phyloP scores from a whole-genome alignment of 1,284 basidiomycete species.

The Ustilago nuda region DNA sequence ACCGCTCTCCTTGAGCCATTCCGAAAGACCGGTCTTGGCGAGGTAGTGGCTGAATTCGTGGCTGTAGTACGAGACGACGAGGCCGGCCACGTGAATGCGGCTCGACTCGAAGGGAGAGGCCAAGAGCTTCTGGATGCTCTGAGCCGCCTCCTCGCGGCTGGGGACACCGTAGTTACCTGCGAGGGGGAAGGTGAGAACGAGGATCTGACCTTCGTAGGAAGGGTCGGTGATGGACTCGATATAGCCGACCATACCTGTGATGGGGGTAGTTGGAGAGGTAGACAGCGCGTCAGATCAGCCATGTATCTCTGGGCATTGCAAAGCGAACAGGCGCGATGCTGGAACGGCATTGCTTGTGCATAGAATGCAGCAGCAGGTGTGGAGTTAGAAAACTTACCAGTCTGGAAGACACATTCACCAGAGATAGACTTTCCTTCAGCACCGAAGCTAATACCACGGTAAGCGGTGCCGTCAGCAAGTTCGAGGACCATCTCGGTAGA shows the following conservation, averaged over 20 bases:
- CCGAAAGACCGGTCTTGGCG: conserved; percentile 84
- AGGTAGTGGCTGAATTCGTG: conserved; percentile 96
- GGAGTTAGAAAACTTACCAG: conserved; percentile 76
- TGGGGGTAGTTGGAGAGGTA: conserved; percentile 12
- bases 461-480: conserved; percentile 89
- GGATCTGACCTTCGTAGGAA: conserved; percentile 97
- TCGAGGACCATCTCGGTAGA: conserved; percentile 78
- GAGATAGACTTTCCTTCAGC: conserved; percentile 89
- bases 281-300: conserved; percentile 28
- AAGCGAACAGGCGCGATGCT: not conserved
- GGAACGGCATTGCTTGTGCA: not conserved
- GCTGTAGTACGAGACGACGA: conserved; percentile 90
- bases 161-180: conserved; percentile 99
- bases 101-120: conserved; percentile 84
- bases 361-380: not conserved
- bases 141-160: conserved; percentile 73
- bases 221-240: conserved; percentile 98
- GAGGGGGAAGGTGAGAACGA: conserved; percentile 95
- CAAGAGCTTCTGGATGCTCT: conserved; percentile 71
- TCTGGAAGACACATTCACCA: conserved; percentile 99
- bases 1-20: conserved; percentile 95
- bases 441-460: conserved; percentile 91
- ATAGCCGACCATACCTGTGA: conserved; percentile 85
- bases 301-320: conserved; percentile 1
- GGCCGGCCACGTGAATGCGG: conserved; percentile 89